These are phyloP conservation scores for Senna siamea DNA, from an alignment of 306 rosid genomes.

Conservation along the genomic window DNA sequence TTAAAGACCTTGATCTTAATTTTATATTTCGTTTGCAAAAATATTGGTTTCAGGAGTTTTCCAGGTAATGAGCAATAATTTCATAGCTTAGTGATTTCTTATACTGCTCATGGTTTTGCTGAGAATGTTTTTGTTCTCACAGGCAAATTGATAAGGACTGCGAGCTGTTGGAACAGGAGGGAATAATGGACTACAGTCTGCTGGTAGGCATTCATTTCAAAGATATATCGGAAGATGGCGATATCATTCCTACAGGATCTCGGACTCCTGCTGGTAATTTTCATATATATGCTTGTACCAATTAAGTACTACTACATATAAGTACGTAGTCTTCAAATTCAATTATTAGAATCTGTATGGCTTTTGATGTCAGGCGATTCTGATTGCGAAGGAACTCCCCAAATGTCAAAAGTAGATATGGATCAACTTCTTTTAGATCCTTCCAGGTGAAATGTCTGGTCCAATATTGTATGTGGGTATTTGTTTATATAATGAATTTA, in stretches of 20 bases:
- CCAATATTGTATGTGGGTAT: no score
- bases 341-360: not conserved
- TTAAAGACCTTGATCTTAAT: constrained; percentile 92
- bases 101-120: no score
- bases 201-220: constrained; percentile 85
- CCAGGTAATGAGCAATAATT: constrained; percentile 56
- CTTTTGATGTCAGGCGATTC: constrained; percentile 48
- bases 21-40: constrained; percentile 69
- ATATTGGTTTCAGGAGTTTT: constrained; percentile 73
- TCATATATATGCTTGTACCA: constrained; percentile 21
- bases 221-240: constrained; percentile 69
- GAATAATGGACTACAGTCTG: constrained; percentile 93
- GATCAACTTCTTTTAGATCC: constrained; percentile 69
- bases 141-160: constrained; percentile 89
- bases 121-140: constrained; percentile 27
- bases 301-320: not conserved
- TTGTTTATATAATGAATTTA: no score
- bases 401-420: constrained; percentile 49
- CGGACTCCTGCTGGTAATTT: constrained; percentile 54
- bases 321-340: not conserved
- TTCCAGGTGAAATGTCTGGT: no score
- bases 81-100: constrained; percentile 7
- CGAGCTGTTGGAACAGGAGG: constrained; percentile 86
- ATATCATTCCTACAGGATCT: constrained; percentile 58
- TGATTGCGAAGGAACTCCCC: constrained; percentile 57